These are phyloP conservation scores for Leishmania braziliensis DNA, from an alignment of 208 protist species.

Conservation along the genomic window DNA sequence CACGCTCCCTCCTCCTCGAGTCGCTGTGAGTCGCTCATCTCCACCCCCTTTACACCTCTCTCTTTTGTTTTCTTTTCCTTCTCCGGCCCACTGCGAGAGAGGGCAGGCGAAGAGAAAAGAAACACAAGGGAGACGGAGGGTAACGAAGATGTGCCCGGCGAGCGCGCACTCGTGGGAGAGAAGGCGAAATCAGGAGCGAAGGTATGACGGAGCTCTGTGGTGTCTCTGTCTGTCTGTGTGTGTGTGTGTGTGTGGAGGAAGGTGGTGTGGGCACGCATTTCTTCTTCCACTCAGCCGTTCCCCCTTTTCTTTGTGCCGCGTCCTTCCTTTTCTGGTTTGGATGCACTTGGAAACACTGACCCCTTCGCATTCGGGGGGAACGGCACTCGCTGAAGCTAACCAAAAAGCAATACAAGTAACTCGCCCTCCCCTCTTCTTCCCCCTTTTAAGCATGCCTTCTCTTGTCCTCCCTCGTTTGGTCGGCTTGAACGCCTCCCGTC, in stretches of 20 bases:
- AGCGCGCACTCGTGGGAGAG: background rate
- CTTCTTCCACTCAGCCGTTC: background rate
- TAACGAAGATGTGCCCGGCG: background rate
- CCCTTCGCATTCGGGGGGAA: background rate
- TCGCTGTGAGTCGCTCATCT: background rate
- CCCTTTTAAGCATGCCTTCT: background rate
- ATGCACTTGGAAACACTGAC: background rate
- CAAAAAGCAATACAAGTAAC: conserved; percentile 23
- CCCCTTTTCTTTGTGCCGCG: background rate
- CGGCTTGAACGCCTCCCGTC: background rate
- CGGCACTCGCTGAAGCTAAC: conserved; percentile 9
- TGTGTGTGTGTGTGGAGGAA: background rate
- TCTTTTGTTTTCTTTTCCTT: too few species aligned
- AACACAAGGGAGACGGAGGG: background rate
- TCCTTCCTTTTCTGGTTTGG: background rate
- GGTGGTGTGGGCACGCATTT: background rate
- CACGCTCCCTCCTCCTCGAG: background rate
- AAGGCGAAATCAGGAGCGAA: background rate
- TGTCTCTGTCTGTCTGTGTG: background rate
- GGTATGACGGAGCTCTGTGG: background rate
- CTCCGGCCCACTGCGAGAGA: background rate
- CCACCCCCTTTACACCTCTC: background rate
- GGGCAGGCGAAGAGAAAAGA: background rate
- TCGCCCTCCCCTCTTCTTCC: background rate
- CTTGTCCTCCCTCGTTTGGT: background rate